A percentile compares a stretch with the other conserved stretches of the same genome.
Evolutionary conservation across 140 eudicot genomes (phyloP).

Genomic region (Stevia rebaudiana): DNA sequence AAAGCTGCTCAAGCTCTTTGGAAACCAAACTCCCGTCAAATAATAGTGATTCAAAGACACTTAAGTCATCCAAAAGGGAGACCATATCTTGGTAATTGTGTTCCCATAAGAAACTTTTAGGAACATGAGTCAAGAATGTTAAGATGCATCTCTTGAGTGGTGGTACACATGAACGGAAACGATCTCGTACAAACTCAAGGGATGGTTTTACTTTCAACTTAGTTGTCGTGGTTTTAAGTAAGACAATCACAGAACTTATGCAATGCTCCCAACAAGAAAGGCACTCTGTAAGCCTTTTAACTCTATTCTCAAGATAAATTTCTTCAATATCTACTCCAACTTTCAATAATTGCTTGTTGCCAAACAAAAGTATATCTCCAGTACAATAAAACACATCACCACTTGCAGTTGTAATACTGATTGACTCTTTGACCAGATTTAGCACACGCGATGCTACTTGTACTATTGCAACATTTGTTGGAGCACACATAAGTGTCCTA

Average conservation of each 20-base stretch:
- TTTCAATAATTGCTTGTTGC: conserved; percentile 44
- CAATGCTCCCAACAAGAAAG: conserved; percentile 53
- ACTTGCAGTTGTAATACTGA: neutral
- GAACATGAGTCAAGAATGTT: conserved; percentile 43
- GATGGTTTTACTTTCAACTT: conserved; percentile 25
- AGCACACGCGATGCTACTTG: conserved; percentile 51
- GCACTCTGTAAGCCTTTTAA: conserved; percentile 42
- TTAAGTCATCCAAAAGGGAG: conserved; percentile 18
- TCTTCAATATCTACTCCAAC: conserved; percentile 40
- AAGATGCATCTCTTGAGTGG: conserved; percentile 41
- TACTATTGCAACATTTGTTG: conserved; percentile 55
- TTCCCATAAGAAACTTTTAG: conserved; percentile 35
- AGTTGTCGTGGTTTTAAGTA: conserved; percentile 30
- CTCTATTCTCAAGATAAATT: conserved; percentile 48
- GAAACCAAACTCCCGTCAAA: conserved; percentile 32
- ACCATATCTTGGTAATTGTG: conserved; percentile 20
- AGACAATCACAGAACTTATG: conserved; percentile 38
- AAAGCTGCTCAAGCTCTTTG: conserved; percentile 33
- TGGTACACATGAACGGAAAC: conserved; percentile 22
- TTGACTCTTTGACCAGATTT: conserved; percentile 20
- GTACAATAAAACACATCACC: conserved; percentile 17
- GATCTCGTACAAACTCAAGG: conserved; percentile 34
- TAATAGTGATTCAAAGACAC: conserved; percentile 33
- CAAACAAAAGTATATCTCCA: conserved; percentile 58
- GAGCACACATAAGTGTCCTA: conserved; percentile 55